phyloP scores from a whole-genome alignment of 495 filamentous ascomycete species.

The Mytilinidion resinicola region DNA sequence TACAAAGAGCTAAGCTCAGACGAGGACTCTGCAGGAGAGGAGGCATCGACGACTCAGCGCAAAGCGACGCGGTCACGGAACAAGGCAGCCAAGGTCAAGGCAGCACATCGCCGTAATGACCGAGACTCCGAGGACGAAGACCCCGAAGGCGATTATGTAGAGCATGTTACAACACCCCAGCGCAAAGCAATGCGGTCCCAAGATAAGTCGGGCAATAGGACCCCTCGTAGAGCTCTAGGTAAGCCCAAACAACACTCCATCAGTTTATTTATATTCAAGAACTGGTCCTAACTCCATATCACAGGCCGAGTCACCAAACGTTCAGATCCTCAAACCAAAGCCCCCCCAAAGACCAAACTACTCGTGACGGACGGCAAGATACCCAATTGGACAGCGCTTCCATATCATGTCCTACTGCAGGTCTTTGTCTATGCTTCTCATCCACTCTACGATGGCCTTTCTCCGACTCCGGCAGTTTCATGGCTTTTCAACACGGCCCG shows the following conservation, averaged over 20 bases:
- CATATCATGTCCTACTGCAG: slow-evolving; percentile 63
- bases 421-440: slow-evolving; percentile 62
- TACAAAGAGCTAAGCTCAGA: slow-evolving; percentile 19
- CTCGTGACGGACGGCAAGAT: slow-evolving; percentile 40
- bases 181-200: no score
- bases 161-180: no score
- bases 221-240: no score
- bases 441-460: slow-evolving; percentile 50
- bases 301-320: no score
- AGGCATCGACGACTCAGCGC: background rate
- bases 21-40: slow-evolving; percentile 7
- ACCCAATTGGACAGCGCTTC: slow-evolving; percentile 63
- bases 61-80: background rate
- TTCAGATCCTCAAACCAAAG: no score
- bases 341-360: background rate
- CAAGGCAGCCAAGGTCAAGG: background rate
- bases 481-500: slow-evolving; percentile 59
- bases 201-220: no score
- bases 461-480: slow-evolving; percentile 39
- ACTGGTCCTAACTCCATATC: no score
- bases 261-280: no score
- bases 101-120: no score
- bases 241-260: no score
- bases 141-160: no score
- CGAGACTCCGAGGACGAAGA: no score